Conservation (phyloP, 306 rosid species). For the Lathyrus sativus region DNA sequence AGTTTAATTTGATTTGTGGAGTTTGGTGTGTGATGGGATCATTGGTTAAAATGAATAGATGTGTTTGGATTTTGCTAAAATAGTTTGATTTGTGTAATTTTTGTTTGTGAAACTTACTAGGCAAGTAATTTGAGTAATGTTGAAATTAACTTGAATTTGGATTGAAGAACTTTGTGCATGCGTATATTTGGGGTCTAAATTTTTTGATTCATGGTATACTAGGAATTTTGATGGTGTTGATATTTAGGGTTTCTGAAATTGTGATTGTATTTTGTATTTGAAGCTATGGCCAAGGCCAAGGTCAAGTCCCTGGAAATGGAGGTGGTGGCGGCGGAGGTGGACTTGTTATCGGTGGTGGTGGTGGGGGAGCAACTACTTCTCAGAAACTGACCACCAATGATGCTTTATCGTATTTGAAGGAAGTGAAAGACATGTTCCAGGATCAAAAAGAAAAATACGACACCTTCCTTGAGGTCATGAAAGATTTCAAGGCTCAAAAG, state of each 20-base stretch:
- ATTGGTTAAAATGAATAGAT: conserved; percentile 22
- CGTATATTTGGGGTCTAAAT: not conserved
- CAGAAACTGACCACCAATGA: conserved; percentile 81
- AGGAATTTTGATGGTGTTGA: conserved; percentile 13
- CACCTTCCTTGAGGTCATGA: conserved; percentile 89
- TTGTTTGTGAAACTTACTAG: conserved; percentile 30
- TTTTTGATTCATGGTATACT: not conserved
- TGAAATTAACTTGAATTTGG: conserved; percentile 23
- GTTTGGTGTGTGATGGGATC: conserved; percentile 23
- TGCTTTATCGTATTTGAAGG: conserved; percentile 81
- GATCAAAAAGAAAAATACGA: conserved; percentile 84
- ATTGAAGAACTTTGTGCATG: conserved; percentile 14
- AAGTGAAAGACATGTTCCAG: conserved; percentile 82
- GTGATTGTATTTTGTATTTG: conserved; percentile 36
- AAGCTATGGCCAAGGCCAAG: conserved; percentile 61
- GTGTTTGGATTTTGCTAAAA: conserved; percentile 9
- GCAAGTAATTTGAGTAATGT: conserved; percentile 22
- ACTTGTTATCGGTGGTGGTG: conserved; percentile 37
- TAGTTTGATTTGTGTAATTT: conserved; percentile 26
- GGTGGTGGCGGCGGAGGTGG: conserved; percentile 51
- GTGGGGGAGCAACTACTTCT: conserved; percentile 56
- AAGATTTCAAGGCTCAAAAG: conserved; percentile 98
- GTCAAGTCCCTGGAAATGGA: conserved; percentile 60
- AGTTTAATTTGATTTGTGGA: conserved; percentile 34
- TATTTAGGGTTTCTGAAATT: conserved; percentile 32